Percentiles rank a stretch among this genome's conserved stretches.
Conservation (phyloP, 2,329 filamentous ascomycete genomes). For the Calonectria multiphialidica region DNA sequence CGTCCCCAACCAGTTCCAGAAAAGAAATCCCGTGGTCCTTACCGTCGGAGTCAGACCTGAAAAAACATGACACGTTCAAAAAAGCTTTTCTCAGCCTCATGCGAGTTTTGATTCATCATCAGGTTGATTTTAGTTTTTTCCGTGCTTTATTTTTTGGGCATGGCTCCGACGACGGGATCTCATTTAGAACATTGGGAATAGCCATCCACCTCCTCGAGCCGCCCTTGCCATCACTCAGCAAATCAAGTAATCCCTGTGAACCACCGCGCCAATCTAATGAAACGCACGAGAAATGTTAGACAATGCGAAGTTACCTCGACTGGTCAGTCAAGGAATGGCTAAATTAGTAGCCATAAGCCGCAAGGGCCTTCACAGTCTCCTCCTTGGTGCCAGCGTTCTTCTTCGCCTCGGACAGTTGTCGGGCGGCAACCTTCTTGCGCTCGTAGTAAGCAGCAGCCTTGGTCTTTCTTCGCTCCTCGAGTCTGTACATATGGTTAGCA, state of each 20-base stretch:
- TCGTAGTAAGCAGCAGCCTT: conserved; percentile 99
- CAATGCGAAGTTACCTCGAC: conserved; percentile 53
- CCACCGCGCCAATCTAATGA: conserved; percentile 68
- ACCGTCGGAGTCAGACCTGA: not conserved
- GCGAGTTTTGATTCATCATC: conserved; percentile 34
- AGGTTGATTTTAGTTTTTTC: conserved; percentile 47
- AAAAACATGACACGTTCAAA: conserved; percentile 32
- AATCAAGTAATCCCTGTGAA: conserved; percentile 65
- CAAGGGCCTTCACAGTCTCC: conserved; percentile 90
- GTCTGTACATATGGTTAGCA: conserved; percentile 65
- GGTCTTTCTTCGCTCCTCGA: conserved; percentile 99
- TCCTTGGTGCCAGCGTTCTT: conserved; percentile 89
- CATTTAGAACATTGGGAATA: conserved; percentile 52
- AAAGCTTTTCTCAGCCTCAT: conserved; percentile 40
- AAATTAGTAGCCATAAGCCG: conserved; percentile 88
- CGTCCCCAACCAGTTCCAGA: conserved; percentile 17
- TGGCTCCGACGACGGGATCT: conserved; percentile 48
- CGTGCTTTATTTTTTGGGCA: conserved; percentile 51
- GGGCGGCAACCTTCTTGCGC: conserved; percentile 97
- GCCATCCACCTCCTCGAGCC: conserved; percentile 50
- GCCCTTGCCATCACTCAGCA: conserved; percentile 60
- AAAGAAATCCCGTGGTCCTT: not conserved
- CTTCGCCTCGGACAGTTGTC: conserved; percentile 92
- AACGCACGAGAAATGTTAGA: conserved; percentile 62
- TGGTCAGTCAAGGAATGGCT: conserved; percentile 45